phyloP scores from a whole-genome alignment of 192 early-diverging fungal species.

The Coemansia umbellata region DNA sequence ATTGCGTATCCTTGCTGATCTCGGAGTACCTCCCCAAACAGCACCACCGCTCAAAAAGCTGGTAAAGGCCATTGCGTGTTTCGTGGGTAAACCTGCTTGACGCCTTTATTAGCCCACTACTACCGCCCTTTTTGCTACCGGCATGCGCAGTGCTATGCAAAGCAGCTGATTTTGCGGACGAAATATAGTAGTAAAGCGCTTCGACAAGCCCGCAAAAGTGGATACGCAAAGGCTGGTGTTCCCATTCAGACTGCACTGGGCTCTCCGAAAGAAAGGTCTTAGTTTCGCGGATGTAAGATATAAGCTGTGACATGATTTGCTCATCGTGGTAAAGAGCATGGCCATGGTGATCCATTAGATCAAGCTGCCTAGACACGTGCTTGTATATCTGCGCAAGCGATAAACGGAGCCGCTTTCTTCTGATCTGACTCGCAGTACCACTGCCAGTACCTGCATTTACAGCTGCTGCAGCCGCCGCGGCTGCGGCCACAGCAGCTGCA shows the following conservation, averaged over 20 bases:
- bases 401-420: constrained; percentile 29
- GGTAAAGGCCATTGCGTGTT: constrained; percentile 69
- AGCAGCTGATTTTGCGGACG: constrained; percentile 15
- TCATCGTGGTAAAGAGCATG: constrained; percentile 43
- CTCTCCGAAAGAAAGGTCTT: constrained; percentile 70
- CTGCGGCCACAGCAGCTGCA: constrained; percentile 16
- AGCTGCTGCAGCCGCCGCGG: constrained; percentile 24
- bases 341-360: constrained; percentile 56
- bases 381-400: constrained; percentile 49
- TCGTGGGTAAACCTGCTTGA: constrained; percentile 69
- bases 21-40: constrained; percentile 67
- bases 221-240: constrained; percentile 80
- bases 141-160: not conserved
- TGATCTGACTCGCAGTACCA: constrained; percentile 27
- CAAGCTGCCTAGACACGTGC: constrained; percentile 40
- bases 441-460: constrained; percentile 16
- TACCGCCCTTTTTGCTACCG: not conserved
- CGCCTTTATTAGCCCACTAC: constrained; percentile 8
- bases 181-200: constrained; percentile 72
- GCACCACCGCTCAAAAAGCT: constrained; percentile 91
- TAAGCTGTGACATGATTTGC: constrained; percentile 59
- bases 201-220: constrained; percentile 91
- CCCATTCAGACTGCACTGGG: constrained; percentile 78
- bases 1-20: constrained; percentile 59
- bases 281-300: constrained; percentile 75